Conservation (phyloP, 2,329 filamentous ascomycete genomes). For the Gnomoniopsis smithogilvyi region DNA sequence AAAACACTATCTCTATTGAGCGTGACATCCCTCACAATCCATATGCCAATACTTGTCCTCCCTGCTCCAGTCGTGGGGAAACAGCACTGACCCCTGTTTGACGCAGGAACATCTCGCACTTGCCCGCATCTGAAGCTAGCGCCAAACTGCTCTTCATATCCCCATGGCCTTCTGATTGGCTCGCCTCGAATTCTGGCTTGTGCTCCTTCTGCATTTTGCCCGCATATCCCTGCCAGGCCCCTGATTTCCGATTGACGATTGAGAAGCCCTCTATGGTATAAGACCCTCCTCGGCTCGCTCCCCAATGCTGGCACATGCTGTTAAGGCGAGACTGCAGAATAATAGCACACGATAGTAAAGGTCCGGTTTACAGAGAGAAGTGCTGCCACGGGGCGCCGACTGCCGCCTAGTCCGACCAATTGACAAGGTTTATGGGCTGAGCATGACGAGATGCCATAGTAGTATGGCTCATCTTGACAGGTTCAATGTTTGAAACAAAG, state of each 20-base stretch:
- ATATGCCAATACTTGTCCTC: neutral
- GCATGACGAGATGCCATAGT: no score
- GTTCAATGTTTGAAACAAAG: no score
- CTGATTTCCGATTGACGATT: neutral
- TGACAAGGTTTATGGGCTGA: no score
- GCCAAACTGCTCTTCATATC: conserved; percentile 11
- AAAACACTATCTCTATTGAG: neutral
- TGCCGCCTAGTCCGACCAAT: no score
- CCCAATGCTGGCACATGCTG: neutral
- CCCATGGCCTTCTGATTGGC: conserved; percentile 1
- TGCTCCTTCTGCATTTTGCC: neutral
- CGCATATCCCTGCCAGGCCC: neutral
- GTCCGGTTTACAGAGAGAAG: no score
- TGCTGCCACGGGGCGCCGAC: neutral
- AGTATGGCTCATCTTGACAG: no score
- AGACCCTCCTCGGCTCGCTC: no score
- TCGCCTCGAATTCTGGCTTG: neutral
- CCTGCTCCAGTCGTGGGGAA: neutral
- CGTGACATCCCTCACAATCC: neutral
- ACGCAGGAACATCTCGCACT: conserved; percentile 19
- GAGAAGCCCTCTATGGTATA: no score
- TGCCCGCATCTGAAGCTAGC: conserved; percentile 9
- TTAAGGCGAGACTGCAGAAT: neutral
- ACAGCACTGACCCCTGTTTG: neutral
- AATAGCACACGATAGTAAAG: no score